Conservation (phyloP, 164 flowering plant species). For the Tetrastigma voinierianum region DNA sequence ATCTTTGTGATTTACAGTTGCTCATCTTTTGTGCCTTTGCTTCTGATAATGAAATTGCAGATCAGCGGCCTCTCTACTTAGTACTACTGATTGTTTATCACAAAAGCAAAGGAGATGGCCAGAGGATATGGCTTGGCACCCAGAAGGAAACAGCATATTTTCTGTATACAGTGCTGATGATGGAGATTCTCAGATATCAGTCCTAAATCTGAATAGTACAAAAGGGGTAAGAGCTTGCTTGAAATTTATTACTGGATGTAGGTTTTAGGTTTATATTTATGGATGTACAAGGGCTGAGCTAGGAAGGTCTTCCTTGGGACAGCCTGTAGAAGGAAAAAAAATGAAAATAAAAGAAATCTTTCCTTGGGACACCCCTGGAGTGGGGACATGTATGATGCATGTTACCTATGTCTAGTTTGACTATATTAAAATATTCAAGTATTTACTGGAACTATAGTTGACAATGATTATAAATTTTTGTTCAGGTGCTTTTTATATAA, state of each 20-base stretch:
- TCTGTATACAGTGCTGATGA: constrained; percentile 73
- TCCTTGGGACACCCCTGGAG: too few relatives aligned
- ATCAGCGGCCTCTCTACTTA: constrained; percentile 59
- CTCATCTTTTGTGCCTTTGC: not conserved
- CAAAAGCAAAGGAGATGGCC: constrained; percentile 89
- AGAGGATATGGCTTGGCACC: constrained; percentile 97
- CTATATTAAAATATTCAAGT: too few relatives aligned
- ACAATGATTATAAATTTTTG: too few relatives aligned
- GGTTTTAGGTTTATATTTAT: not conserved
- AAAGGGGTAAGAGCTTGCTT: constrained; percentile 44
- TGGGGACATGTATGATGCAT: too few relatives aligned
- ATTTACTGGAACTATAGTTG: too few relatives aligned
- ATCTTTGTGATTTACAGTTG: constrained; percentile 1
- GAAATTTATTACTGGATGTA: not conserved
- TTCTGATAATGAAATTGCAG: constrained; percentile 37
- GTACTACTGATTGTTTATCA: constrained; percentile 64
- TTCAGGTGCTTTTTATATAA: too few relatives aligned
- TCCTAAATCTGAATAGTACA: constrained; percentile 54
- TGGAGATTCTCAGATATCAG: constrained; percentile 87
- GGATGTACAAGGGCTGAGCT: not conserved
- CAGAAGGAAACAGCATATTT: constrained; percentile 63
- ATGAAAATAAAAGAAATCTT: not conserved
- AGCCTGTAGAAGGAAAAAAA: not conserved
- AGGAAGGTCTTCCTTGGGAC: not conserved
- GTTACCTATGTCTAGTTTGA: too few relatives aligned